phyloP scores from a whole-genome alignment of 345 rosid genomes.

The Combretum micranthum region DNA sequence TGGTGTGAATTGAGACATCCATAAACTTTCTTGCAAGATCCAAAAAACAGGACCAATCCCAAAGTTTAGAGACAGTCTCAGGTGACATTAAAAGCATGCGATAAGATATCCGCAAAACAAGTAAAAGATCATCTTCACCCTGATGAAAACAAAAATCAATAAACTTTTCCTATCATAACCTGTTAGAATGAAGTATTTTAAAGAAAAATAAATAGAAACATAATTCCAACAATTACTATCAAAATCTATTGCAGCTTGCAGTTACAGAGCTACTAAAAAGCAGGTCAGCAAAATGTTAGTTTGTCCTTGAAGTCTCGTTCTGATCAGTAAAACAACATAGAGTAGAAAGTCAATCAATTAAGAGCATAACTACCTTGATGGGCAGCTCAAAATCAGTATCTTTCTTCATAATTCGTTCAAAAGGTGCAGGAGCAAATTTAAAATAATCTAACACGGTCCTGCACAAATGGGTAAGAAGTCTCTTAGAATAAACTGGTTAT shows the following conservation, averaged over 20 bases:
- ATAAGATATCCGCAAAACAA: conserved; percentile 50
- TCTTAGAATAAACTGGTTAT: background rate
- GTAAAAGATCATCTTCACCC: conserved; percentile 37
- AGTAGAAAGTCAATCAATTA: background rate
- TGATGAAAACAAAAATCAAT: conserved; percentile 17
- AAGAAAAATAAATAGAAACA: too few species aligned
- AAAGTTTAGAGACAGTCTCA: conserved; percentile 53
- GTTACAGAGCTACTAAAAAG: too few species aligned
- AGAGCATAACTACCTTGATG: conserved; percentile 35
- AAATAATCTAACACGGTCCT: conserved; percentile 72
- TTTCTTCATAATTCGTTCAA: conserved; percentile 46
- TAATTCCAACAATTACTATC: too few species aligned
- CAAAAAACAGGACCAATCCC: conserved; percentile 93
- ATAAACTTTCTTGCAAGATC: conserved; percentile 37
- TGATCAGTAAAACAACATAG: too few species aligned
- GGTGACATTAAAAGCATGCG: conserved; percentile 54
- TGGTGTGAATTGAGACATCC: conserved; percentile 12
- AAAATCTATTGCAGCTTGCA: too few species aligned
- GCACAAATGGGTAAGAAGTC: conserved; percentile 16
- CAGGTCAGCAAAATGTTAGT: too few species aligned
- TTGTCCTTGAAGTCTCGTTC: too few species aligned
- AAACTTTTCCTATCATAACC: background rate
- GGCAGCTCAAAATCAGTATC: conserved; percentile 22
- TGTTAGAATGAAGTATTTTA: background rate
- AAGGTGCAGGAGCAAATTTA: conserved; percentile 74